These are phyloP conservation scores for Citrus trifoliata DNA, from an alignment of 345 rosid genomes.

Conservation along the genomic window DNA sequence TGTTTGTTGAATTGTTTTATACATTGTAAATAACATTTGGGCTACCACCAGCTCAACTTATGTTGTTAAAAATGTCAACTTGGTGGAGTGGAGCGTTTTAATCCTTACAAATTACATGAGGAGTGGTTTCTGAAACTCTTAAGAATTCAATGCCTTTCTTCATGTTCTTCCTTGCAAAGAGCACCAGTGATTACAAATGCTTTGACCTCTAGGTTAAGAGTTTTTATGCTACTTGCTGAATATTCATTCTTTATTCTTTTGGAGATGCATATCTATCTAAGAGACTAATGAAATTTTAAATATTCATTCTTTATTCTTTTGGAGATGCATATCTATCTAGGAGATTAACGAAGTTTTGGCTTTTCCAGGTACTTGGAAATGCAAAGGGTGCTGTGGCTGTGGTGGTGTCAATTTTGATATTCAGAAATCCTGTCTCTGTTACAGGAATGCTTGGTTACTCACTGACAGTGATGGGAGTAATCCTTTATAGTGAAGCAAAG, in stretches of 20 bases:
- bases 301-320: background rate
- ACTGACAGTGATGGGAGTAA: conserved; percentile 88
- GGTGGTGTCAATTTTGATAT: conserved; percentile 90
- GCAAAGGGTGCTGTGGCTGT: conserved; percentile 99
- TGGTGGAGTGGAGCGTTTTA: background rate
- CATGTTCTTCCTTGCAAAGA: background rate
- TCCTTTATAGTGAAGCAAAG: conserved; percentile 97
- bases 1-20: background rate
- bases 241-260: background rate
- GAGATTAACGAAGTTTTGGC: background rate
- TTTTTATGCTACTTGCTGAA: background rate
- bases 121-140: background rate
- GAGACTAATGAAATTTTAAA: background rate
- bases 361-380: conserved; percentile 87
- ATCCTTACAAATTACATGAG: background rate
- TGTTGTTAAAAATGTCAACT: background rate
- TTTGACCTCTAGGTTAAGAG: background rate
- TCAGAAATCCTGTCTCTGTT: conserved; percentile 94
- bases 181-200: background rate
- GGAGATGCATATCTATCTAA: background rate
- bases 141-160: background rate
- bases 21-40: background rate
- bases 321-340: background rate
- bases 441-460: conserved; percentile 97
- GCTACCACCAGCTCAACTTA: background rate